phyloP scores from a whole-genome alignment of 2,329 filamentous ascomycete genomes.

The Verticillium zaregamsianum region DNA sequence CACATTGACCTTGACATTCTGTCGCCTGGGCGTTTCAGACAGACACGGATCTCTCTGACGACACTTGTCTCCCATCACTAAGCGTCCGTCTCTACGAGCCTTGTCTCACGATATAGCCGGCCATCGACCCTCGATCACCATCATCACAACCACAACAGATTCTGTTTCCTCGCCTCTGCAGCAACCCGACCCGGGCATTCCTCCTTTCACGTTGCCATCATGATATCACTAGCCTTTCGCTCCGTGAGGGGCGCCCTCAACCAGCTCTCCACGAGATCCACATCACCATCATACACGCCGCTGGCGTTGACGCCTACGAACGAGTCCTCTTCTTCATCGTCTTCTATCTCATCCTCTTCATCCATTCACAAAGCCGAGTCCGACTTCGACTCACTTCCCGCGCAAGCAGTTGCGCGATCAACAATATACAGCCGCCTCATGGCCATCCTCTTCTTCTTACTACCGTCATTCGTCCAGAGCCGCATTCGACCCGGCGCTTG shows the following conservation, averaged over 20 bases:
- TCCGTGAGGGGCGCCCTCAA: constrained; percentile 12
- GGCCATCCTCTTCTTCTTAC: constrained; percentile 18
- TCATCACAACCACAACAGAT: not conserved
- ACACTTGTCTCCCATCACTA: not conserved
- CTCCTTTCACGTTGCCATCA: not conserved
- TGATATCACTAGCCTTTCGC: constrained; percentile 12
- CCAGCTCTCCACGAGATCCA: constrained; percentile 8
- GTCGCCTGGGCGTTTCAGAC: not conserved
- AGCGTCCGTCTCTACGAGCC: not conserved
- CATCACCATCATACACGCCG: not conserved
- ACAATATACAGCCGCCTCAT: constrained; percentile 1
- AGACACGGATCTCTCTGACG: not conserved
- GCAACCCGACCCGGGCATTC: not conserved
- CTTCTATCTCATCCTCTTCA: constrained; percentile 3
- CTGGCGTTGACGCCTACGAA: not conserved
- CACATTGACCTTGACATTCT: not conserved
- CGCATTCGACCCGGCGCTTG: constrained; percentile 18
- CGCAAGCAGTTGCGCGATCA: constrained; percentile 1
- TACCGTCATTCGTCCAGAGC: constrained; percentile 26
- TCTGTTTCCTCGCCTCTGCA: not conserved
- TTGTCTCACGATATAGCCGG: not conserved
- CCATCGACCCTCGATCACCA: not conserved
- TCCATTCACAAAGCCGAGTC: constrained; percentile 1
- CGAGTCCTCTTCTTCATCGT: not conserved
- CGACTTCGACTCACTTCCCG: constrained; percentile 4